phyloP scores from a whole-genome alignment of 192 early-diverging fungal species.

The Backusella macrospora region DNA sequence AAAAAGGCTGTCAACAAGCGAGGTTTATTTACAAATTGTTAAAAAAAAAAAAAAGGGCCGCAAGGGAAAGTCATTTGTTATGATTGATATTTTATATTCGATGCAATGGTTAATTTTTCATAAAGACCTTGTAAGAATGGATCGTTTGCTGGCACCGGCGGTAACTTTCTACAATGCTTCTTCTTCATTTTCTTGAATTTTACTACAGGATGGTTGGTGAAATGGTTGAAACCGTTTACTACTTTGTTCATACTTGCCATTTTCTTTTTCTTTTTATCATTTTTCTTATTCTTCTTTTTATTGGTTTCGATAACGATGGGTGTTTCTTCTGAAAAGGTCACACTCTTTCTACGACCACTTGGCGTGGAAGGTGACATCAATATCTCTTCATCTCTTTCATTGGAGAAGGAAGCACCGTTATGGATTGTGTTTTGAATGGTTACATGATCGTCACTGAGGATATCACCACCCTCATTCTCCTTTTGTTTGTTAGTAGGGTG shows the following conservation, averaged over 20 bases:
- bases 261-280: slow-evolving; percentile 1
- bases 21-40: slow-evolving; percentile 6
- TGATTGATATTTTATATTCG: neutral
- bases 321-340: slow-evolving; percentile 15
- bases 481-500: neutral
- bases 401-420: neutral
- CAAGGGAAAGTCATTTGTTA: neutral
- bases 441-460: slow-evolving; percentile 1
- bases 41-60: neutral
- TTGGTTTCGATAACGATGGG: neutral
- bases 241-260: slow-evolving; percentile 28
- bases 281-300: neutral
- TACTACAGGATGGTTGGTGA: slow-evolving; percentile 24
- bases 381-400: neutral
- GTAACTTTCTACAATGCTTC: slow-evolving; percentile 13
- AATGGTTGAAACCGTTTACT: slow-evolving; percentile 14
- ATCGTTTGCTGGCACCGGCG: slow-evolving; percentile 11
- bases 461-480: neutral
- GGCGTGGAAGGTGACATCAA: neutral
- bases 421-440: slow-evolving; percentile 19
- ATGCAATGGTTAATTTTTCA: slow-evolving; percentile 9
- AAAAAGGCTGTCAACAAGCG: neutral
- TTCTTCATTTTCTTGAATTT: slow-evolving; percentile 23
- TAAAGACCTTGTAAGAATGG: slow-evolving; percentile 9
- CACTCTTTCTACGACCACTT: neutral